Evolutionary conservation across 805 yeast genomes (phyloP), one percentile per base, ranked within the genome.

Genomic region (Saccharomycopsis fodiens): DNA sequence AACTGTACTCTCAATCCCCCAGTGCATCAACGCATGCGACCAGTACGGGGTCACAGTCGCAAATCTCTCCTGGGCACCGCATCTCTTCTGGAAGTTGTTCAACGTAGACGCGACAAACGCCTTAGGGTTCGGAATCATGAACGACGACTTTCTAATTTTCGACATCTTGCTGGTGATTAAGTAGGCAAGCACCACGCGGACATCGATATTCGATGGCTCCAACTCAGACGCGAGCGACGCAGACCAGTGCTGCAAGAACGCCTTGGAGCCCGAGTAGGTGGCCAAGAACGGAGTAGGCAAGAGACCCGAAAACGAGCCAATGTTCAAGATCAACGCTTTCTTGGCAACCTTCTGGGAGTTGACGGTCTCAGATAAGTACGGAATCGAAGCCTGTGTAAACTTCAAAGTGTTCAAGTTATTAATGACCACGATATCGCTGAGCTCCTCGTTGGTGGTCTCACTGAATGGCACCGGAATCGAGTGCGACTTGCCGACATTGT

Each of bases 261-360:
- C 87, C 69, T 93, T 93, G 39, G 97, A 87, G 20, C 98, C 98
- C 16, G 97, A 84, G 68, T 93, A 93, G 8, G 89, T 84, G 16
- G 97, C 95, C 56, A 93, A 73, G 55, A 79, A 73, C 19, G 98
- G 97, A 10, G 96, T 82, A 46, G 98, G 97, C 39, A 86, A 70
- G 55, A 89, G 72, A 3, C 97, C 98, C 44, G 96, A 95, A 60
- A 93, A 91, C 3, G 97, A 91, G 38, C 97, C 97, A 96, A 93
- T 86, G 25, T 93, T 88, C 55, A 93, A 70, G 49, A 93, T 76
- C 57, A 93, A 73, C 34, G 95, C 96, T 52, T 76, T 74, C 47
- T 69, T 67, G 35, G 59, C 54, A 3, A 57, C 46, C 20, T 59
- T 55, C 32, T 67, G 57, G 20, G 60, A 55, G 35, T 67, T 65